Conservation (phyloP, 768 basidiomycete genomes). For the Termitomyces sp. region DNA sequence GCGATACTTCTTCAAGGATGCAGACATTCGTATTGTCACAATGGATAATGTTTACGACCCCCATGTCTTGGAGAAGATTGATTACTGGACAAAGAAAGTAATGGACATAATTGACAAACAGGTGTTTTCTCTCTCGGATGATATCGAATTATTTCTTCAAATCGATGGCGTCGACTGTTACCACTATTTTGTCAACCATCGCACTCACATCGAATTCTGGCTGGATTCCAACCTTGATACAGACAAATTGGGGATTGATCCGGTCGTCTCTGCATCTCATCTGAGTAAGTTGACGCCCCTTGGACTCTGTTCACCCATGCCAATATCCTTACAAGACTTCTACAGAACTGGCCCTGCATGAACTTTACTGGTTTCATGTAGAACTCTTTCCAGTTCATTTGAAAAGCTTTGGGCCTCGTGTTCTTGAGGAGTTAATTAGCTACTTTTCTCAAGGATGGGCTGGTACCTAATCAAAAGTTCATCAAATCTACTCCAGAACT, state of each 20-base stretch:
- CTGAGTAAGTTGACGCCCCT: constrained; percentile 38
- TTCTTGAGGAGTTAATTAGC: constrained; percentile 46
- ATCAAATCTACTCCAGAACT: background rate
- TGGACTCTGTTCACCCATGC: background rate
- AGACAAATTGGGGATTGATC: constrained; percentile 40
- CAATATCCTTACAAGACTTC: background rate
- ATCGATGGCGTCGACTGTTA: constrained; percentile 42
- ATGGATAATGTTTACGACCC: constrained; percentile 47
- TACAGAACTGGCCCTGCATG: constrained; percentile 45
- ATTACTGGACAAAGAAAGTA: constrained; percentile 35
- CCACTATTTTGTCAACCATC: constrained; percentile 59
- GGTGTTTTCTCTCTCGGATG: constrained; percentile 30
- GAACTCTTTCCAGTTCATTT: constrained; percentile 63
- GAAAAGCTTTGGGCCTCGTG: constrained; percentile 29
- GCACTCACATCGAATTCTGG: constrained; percentile 50
- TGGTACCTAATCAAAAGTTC: constrained; percentile 35
- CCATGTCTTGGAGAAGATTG: constrained; percentile 33
- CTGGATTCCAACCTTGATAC: constrained; percentile 40
- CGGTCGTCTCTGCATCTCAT: constrained; percentile 50
- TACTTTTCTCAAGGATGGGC: constrained; percentile 54
- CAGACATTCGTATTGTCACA: constrained; percentile 45
- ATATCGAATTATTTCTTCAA: constrained; percentile 53
- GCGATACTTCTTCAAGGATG: constrained; percentile 44
- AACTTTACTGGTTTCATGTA: constrained; percentile 62
- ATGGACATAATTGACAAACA: constrained; percentile 29